Evolutionary conservation across 306 rosid species (phyloP).

Genomic region (Prosopis cineraria): DNA sequence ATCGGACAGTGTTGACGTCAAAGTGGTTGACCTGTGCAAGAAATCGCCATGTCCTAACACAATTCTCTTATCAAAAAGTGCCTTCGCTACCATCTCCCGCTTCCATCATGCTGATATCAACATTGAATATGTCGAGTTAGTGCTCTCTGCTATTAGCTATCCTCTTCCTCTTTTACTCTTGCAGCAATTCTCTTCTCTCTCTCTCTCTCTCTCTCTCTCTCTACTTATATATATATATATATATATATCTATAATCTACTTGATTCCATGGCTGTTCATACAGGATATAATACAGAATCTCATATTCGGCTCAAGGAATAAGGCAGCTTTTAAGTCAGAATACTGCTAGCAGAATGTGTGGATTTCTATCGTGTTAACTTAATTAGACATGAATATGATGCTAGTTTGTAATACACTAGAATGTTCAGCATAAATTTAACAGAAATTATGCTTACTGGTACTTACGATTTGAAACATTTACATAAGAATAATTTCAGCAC

Average conservation of each 20-base stretch:
- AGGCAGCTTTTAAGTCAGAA: background rate
- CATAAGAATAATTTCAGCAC: background rate
- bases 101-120: conserved; percentile 44
- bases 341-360: background rate
- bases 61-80: conserved; percentile 50
- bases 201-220: too few relatives aligned
- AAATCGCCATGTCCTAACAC: conserved; percentile 52
- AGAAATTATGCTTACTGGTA: background rate
- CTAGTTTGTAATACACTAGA: background rate
- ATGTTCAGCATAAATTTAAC: background rate
- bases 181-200: too few relatives aligned
- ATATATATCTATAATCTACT: too few relatives aligned
- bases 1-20: conserved; percentile 53
- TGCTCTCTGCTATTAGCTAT: background rate
- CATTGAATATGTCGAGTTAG: conserved; percentile 64
- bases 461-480: background rate
- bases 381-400: background rate
- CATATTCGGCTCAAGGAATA: background rate
- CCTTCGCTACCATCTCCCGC: conserved; percentile 48
- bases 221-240: too few relatives aligned
- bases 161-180: too few relatives aligned
- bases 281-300: conserved; percentile 30
- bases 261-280: background rate
- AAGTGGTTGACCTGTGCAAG: conserved; percentile 62
- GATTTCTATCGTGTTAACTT: background rate